Evolutionary conservation across 768 basidiomycete species (phyloP).

Genomic region (Podaxis rugospora): DNA sequence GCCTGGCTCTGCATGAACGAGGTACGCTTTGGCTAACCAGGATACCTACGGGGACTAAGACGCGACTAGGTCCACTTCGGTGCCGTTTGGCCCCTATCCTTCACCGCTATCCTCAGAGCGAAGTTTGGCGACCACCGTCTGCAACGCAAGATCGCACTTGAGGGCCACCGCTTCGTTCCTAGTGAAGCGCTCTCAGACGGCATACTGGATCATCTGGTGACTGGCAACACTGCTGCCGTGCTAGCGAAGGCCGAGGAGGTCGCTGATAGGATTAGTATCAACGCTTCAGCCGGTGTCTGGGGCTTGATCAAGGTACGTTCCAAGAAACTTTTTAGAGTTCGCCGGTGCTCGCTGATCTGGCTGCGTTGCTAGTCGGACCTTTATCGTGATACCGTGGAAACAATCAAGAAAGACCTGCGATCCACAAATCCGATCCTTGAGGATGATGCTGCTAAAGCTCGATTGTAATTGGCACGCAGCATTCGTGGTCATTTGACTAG

Average conservation of each 20-base stretch:
- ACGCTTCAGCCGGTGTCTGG: slow-evolving; percentile 62
- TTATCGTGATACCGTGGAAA: slow-evolving; percentile 50
- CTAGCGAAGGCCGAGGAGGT: slow-evolving; percentile 61
- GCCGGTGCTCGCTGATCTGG: slow-evolving; percentile 5
- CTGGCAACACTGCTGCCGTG: slow-evolving; percentile 54
- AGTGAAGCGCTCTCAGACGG: slow-evolving; percentile 62
- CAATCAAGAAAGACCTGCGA: slow-evolving; percentile 33
- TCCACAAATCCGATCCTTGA: slow-evolving; percentile 32
- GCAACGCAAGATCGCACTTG: slow-evolving; percentile 71
- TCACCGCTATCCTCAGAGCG: slow-evolving; percentile 56
- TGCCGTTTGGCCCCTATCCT: slow-evolving; percentile 71
- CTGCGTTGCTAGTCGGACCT: slow-evolving; percentile 39
- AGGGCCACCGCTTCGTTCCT: slow-evolving; percentile 77
- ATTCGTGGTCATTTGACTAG: neutral
- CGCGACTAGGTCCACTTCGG: slow-evolving; percentile 70
- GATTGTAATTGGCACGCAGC: slow-evolving; percentile 26
- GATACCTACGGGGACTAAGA: neutral
- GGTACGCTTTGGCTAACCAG: slow-evolving; percentile 30
- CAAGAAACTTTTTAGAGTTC: neutral
- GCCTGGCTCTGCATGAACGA: slow-evolving; percentile 95
- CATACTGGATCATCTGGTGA: slow-evolving; percentile 67
- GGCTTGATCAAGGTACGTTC: slow-evolving; percentile 64
- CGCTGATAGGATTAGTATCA: slow-evolving; percentile 45
- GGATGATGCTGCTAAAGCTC: slow-evolving; percentile 46
- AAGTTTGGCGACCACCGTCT: slow-evolving; percentile 59